phyloP scores from a whole-genome alignment of 2,329 filamentous ascomycete genomes.

The Neoascochyta sp. region DNA sequence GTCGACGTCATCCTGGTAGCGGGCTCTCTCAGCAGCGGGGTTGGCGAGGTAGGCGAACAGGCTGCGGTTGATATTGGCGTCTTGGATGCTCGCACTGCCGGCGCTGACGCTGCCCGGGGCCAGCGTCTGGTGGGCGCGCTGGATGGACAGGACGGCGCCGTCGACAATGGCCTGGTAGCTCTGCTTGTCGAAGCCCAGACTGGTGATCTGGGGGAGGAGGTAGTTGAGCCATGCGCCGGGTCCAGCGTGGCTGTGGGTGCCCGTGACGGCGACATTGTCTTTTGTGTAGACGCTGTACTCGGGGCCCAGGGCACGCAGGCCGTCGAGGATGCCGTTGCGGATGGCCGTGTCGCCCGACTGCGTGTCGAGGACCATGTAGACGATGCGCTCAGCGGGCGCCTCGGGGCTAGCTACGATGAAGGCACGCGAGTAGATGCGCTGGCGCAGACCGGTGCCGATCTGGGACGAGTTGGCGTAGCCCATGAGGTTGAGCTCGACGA shows the following conservation, averaged over 20 bases:
- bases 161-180: conserved; percentile 88
- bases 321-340: conserved; percentile 79
- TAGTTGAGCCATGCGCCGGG: conserved; percentile 95
- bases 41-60: conserved; percentile 86
- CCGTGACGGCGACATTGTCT: conserved; percentile 82
- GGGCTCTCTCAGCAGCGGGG: conserved; percentile 67
- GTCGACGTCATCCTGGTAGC: conserved; percentile 65
- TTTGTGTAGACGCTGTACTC: conserved; percentile 73
- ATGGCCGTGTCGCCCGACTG: conserved; percentile 87
- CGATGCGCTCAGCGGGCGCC: conserved; percentile 66
- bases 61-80: conserved; percentile 86
- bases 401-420: conserved; percentile 76
- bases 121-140: conserved; percentile 71
- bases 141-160: conserved; percentile 76
- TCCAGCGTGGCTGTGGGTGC: conserved; percentile 89
- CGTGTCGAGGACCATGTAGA: conserved; percentile 84
- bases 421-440: conserved; percentile 81
- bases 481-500: conserved; percentile 87
- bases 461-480: conserved; percentile 87
- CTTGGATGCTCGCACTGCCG: conserved; percentile 64
- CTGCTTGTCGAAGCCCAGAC: conserved; percentile 77
- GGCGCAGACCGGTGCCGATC: conserved; percentile 76
- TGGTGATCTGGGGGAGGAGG: conserved; percentile 85
- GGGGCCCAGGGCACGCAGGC: conserved; percentile 63
- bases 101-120: conserved; percentile 67